Conservation (phyloP, 345 rosid genomes). For the Carallia pectinifolia region DNA sequence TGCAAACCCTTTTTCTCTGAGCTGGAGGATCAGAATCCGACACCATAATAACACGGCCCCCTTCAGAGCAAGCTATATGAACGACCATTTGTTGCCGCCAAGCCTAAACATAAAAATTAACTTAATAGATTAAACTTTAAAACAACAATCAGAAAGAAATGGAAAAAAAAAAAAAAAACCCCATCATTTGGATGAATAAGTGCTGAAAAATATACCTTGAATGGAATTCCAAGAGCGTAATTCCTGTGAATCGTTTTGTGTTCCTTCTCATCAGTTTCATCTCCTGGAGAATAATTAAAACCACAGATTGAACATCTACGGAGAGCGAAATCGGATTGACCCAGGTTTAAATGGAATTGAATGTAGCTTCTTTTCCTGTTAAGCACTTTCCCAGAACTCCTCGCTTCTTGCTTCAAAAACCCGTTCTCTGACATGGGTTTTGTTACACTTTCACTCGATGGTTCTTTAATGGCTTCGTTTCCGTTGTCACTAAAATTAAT, state of each 20-base stretch:
- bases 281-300: conserved; percentile 64
- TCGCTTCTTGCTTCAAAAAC: conserved; percentile 17
- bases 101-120: conserved; percentile 39
- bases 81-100: conserved; percentile 63
- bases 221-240: conserved; percentile 63
- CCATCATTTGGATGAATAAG: not conserved
- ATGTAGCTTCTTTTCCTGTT: conserved; percentile 77
- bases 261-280: conserved; percentile 67
- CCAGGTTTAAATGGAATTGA: conserved; percentile 75
- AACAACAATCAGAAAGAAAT: not conserved
- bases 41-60: conserved; percentile 55
- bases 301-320: conserved; percentile 58
- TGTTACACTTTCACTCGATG: conserved; percentile 1
- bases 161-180: not conserved
- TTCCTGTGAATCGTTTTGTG: conserved; percentile 63
- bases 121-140: too few relatives aligned
- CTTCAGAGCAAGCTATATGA: conserved; percentile 25
- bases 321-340: conserved; percentile 86
- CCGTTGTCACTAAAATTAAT: conserved; percentile 1
- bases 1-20: conserved; percentile 61
- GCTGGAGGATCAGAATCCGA: conserved; percentile 50
- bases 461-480: conserved; percentile 15
- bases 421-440: conserved; percentile 16
- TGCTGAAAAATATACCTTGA: conserved; percentile 46
- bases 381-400: conserved; percentile 28